These are phyloP conservation scores for Lunularia cruciata DNA, from an alignment of 225 moss, liverwort and hornwort species.

Conservation along the genomic window DNA sequence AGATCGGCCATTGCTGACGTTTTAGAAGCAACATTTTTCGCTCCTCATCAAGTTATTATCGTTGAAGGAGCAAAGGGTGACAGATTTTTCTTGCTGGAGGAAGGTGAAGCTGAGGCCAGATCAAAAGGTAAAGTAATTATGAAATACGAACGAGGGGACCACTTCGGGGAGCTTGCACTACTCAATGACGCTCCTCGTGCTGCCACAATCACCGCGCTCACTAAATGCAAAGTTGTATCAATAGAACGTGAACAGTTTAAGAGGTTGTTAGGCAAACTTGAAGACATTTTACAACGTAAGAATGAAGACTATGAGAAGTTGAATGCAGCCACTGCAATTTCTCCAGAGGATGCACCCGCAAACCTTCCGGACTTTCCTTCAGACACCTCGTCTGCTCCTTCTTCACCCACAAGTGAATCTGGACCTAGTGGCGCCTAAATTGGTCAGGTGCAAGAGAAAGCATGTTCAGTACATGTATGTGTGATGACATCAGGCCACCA, in stretches of 20 bases:
- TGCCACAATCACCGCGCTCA: constrained; percentile 61
- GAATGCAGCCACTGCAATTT: constrained; percentile 34
- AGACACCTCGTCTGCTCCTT: background rate
- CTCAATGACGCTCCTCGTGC: constrained; percentile 81
- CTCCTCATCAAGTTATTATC: constrained; percentile 62
- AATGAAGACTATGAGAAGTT: constrained; percentile 68
- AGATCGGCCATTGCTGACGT: constrained; percentile 91
- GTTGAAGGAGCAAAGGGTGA: constrained; percentile 85
- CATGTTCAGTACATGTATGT: constrained; percentile 2
- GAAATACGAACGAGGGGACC: constrained; percentile 80
- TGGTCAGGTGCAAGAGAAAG: background rate
- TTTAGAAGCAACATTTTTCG: constrained; percentile 71
- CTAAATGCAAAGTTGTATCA: constrained; percentile 69
- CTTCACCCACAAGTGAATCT: constrained; percentile 10
- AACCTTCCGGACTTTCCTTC: constrained; percentile 1
- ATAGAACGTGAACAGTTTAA: constrained; percentile 84
- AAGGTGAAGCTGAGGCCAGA: constrained; percentile 73
- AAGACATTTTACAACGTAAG: constrained; percentile 81
- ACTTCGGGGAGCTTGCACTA: constrained; percentile 91
- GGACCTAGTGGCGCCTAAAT: constrained; percentile 6
- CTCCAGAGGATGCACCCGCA: constrained; percentile 32
- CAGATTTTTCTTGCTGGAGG: constrained; percentile 84
- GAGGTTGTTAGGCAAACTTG: constrained; percentile 84
- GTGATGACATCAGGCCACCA: background rate
- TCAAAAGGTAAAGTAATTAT: constrained; percentile 66